Percentiles rank a stretch among this genome's conserved stretches.
Evolutionary conservation across 2,329 filamentous ascomycete species (phyloP).

Genomic region (Colletotrichum destructivum): DNA sequence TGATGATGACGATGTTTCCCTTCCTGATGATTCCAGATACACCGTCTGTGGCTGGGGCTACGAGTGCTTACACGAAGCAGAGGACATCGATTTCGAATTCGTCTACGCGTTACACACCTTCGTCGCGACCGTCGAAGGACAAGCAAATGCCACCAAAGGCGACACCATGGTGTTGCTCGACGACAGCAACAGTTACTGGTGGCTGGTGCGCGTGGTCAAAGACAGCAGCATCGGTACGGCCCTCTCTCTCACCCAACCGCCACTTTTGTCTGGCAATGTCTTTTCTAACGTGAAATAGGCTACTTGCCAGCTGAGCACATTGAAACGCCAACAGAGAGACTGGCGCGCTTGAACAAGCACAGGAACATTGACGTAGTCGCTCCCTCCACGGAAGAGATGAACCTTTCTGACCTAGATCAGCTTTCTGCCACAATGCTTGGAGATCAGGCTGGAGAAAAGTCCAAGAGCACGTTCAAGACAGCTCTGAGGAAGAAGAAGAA

Average conservation of each 20-base stretch:
- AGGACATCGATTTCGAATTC: conserved; percentile 99
- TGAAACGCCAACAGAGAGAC: conserved; percentile 94
- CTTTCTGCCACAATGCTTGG: conserved; percentile 75
- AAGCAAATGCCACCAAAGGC: conserved; percentile 97
- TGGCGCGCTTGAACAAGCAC: conserved; percentile 96
- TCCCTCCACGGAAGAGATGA: conserved; percentile 33
- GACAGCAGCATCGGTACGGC: conserved; percentile 88
- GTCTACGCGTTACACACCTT: conserved; percentile 99
- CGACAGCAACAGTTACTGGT: conserved; percentile 99
- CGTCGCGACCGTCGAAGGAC: conserved; percentile 96
- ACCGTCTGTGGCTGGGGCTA: conserved; percentile 81
- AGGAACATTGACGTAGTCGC: conserved; percentile 91
- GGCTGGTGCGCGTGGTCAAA: conserved; percentile 96
- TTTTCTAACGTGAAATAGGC: conserved; percentile 66
- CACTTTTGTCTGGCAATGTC: neutral
- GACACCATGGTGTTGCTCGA: conserved; percentile 99
- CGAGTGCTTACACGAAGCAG: conserved; percentile 91
- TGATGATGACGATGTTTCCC: conserved; percentile 77
- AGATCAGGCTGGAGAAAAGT: conserved; percentile 77
- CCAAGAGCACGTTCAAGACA: conserved; percentile 86
- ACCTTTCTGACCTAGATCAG: conserved; percentile 57
- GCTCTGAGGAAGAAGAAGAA: conserved; percentile 89
- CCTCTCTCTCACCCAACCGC: neutral
- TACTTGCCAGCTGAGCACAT: conserved; percentile 98
- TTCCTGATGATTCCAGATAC: conserved; percentile 70